Base-by-base conservation (phyloP, 768 basidiomycete species). In the Lentinula sp. region DNA sequence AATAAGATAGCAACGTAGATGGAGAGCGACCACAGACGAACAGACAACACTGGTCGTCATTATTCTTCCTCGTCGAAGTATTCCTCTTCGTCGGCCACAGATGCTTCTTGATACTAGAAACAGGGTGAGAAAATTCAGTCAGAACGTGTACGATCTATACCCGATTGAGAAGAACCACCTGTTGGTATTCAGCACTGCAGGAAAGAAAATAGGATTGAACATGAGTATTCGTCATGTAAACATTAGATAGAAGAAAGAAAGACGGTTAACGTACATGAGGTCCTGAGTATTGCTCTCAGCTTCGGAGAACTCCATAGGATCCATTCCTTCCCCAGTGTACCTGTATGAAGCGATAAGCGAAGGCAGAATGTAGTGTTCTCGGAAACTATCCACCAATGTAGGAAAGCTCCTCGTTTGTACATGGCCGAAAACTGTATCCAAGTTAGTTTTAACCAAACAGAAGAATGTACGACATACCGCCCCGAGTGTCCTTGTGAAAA, bases 301-400 rank as follows among this genome's bases (percentile, higher is more conserved):
- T 71, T 94, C 92, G 0, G 88, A 82, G 72, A 94, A 93, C 73
- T 94, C 83, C 87, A 87, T 82, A 16, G 81, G 70, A 69, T 95
- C 94, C 94, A 95, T 95, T 46, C 93, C 93, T 71, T 95, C 93
- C 12, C 85, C 89, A 8, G 86, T 90, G 71, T 93, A 95, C 80
- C 78, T 80, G 59, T 10, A n/a, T 6, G 62, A 5, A 9, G 3
- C 15, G 8, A 57, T 23, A 28, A 41, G 54, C n/a, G 50, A 41
- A 54, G 43, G 52, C 1, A 41, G 39, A 18, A 48, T 10, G 46
- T n/a, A 43, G 33, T 28, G 28, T 28, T 23, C 7, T 0, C 23
- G 32, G 18, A 50, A 60, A 16, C 15, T 45, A 56, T 68, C 65
- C 28, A 80, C 91, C 92, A 94, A 70, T 95, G 92, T 61, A 95